Evolutionary conservation across 1,139 yeast genomes (phyloP).

Genomic region (Suhomyces choctaworum): DNA sequence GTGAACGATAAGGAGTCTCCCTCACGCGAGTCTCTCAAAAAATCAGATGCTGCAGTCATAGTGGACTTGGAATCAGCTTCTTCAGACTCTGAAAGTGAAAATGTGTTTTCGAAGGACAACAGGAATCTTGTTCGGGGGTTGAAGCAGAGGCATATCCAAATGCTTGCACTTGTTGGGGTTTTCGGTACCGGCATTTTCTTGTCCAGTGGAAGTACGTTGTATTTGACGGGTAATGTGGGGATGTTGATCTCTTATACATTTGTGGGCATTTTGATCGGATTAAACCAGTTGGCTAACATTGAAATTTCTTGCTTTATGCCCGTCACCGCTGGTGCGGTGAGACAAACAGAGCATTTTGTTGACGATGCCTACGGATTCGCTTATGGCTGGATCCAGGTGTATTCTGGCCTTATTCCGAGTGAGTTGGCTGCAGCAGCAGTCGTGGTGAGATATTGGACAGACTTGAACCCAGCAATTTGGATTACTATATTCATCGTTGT

Average conservation of each 20-base stretch:
- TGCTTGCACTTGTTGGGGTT: slow-evolving; percentile 1
- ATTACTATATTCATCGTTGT: neutral
- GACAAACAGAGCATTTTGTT: slow-evolving; percentile 1
- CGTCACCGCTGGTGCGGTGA: neutral
- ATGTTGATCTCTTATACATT: neutral
- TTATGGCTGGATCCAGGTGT: neutral
- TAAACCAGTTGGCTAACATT: slow-evolving; percentile 1
- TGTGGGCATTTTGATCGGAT: neutral
- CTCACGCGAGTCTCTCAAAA: no score
- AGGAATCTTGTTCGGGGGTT: neutral
- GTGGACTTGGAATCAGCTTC: neutral
- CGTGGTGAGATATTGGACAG: neutral
- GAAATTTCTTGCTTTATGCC: neutral
- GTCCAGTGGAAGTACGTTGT: neutral
- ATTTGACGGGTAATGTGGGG: neutral
- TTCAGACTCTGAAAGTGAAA: neutral
- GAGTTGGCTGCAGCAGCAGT: slow-evolving; percentile 1
- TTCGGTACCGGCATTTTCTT: neutral
- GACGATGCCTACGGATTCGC: neutral
- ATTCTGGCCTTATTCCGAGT: neutral
- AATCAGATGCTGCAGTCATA: neutral
- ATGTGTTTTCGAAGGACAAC: neutral
- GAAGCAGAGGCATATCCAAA: neutral
- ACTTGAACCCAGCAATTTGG: neutral
- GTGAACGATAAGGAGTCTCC: no score